phyloP scores from a whole-genome alignment of 2,329 filamentous ascomycete genomes.

The Phaeosphaeriaceae sp. region DNA sequence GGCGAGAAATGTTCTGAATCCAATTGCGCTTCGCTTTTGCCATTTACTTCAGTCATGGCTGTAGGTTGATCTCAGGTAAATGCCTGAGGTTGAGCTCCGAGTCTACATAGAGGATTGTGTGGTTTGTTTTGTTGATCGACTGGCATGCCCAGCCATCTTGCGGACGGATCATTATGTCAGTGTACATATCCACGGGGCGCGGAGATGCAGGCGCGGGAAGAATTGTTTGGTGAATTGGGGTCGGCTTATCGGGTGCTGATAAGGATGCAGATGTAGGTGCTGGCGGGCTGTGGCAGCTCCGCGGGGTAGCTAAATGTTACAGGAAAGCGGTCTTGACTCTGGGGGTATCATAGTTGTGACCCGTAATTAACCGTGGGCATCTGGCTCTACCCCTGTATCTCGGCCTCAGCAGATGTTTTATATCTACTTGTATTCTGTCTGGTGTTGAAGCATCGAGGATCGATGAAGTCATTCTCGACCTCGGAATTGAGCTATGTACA shows the following conservation, averaged over 20 bases:
- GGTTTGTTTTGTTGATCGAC: conserved; percentile 27
- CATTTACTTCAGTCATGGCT: conserved; percentile 12
- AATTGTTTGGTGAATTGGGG: conserved; percentile 4
- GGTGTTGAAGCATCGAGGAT: neutral
- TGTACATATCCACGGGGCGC: conserved; percentile 45
- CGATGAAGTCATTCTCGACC: no score
- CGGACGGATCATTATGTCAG: conserved; percentile 19
- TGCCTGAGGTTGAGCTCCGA: neutral
- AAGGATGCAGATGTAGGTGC: conserved; percentile 5
- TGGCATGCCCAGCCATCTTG: neutral
- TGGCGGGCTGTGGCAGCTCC: neutral
- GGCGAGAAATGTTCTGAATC: conserved; percentile 62
- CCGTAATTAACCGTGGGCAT: no score
- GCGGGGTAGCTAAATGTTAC: neutral
- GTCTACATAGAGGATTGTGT: neutral
- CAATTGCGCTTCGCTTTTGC: conserved; percentile 12
- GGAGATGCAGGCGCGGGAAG: conserved; percentile 37
- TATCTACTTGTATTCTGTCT: neutral
- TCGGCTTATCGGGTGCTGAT: conserved; percentile 16
- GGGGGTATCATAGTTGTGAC: no score
- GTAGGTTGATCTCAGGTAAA: neutral
- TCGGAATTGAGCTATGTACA: no score
- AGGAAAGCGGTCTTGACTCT: no score
- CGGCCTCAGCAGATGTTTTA: no score
- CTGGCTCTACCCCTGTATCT: no score